phyloP scores from a whole-genome alignment of 2,329 filamentous ascomycete genomes.

The Colletotrichum navitas region DNA sequence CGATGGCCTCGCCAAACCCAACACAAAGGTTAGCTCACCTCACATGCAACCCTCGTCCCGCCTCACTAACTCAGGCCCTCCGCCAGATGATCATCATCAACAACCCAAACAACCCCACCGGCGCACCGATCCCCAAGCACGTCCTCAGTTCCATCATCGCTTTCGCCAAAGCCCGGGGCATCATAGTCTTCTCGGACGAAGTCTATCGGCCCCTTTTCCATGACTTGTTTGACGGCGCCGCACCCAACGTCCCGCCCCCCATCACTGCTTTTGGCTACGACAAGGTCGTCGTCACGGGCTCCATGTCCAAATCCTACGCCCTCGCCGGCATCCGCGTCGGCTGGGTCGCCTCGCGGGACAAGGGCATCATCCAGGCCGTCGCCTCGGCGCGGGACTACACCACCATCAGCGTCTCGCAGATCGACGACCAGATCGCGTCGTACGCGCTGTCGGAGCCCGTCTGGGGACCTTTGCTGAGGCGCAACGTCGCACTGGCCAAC shows the following conservation, averaged over 20 bases:
- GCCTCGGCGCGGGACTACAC: slow-evolving; percentile 82
- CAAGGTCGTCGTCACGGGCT: slow-evolving; percentile 79
- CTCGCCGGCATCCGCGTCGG: slow-evolving; percentile 85
- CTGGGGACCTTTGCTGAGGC: slow-evolving; percentile 58
- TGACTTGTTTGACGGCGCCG: slow-evolving; percentile 61
- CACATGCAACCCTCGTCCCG: background rate
- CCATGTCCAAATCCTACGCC: slow-evolving; percentile 87
- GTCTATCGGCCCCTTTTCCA: slow-evolving; percentile 90
- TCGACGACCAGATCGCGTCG: slow-evolving; percentile 83
- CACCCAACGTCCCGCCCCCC: slow-evolving; percentile 70
- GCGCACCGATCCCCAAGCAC: slow-evolving; percentile 73
- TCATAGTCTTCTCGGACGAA: slow-evolving; percentile 81
- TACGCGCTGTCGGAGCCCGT: slow-evolving; percentile 74
- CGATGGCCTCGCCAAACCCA: slow-evolving; percentile 70
- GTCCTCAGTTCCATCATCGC: slow-evolving; percentile 72
- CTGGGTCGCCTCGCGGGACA: slow-evolving; percentile 80
- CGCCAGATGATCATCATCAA: slow-evolving; percentile 66
- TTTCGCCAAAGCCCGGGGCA: slow-evolving; percentile 71
- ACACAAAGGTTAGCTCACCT: slow-evolving; percentile 72
- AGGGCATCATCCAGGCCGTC: slow-evolving; percentile 71
- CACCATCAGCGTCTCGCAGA: slow-evolving; percentile 84
- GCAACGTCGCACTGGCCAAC: slow-evolving; percentile 75
- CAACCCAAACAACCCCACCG: slow-evolving; percentile 89
- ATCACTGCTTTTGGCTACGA: slow-evolving; percentile 79
- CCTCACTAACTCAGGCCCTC: slow-evolving; percentile 21